Base-by-base conservation (phyloP, 345 rosid species). In the Heritiera fomes region DNA sequence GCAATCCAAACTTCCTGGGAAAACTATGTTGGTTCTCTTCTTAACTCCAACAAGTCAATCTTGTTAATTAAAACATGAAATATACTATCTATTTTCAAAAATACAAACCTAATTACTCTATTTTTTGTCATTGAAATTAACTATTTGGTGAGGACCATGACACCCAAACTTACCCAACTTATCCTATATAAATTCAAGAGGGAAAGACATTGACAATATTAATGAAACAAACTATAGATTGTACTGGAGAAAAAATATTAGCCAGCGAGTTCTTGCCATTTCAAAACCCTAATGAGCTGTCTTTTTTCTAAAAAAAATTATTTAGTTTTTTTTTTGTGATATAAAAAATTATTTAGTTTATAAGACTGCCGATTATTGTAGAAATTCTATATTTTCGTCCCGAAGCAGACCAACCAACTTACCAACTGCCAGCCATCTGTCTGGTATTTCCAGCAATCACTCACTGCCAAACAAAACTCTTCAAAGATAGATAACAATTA, bases 221-320 rank as follows among this genome's bases (percentile, higher is more conserved):
- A 45, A 45, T 43, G 53, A 66, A 66, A 68, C 18, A 68, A 41
- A 10, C 55, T 9, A 68, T 45, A n/a, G 50, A 41, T 14, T 34
- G 18, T 5, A 32, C 9, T 12, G 20, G 34, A 64, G 67, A 38
- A 64, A 64, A 4, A 38, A 10, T 1, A 15, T 15, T 32, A 4
- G 4, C 10, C 34, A 18, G 18, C 12, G 55, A 68, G 53, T 20
- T 20, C 17, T 45, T 45, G 32, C 13, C 32, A 43, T 67, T 43
- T 43, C 52, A 67, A 67, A 68, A 45, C 73, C 73, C 73, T 68
- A 68, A 68, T 45, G 9, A 68, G 45, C 72, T 43, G 20, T 45
- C 52, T 28, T 43, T 10, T 20, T 5, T 66, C 7, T 11, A 9
- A 50, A 50, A 8, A 65, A 40, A 40, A 65, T 15, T 8, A 0